Base-by-base conservation (phyloP, 2,329 filamentous ascomycete genomes). In the Microdochium trichocladiopsis region DNA sequence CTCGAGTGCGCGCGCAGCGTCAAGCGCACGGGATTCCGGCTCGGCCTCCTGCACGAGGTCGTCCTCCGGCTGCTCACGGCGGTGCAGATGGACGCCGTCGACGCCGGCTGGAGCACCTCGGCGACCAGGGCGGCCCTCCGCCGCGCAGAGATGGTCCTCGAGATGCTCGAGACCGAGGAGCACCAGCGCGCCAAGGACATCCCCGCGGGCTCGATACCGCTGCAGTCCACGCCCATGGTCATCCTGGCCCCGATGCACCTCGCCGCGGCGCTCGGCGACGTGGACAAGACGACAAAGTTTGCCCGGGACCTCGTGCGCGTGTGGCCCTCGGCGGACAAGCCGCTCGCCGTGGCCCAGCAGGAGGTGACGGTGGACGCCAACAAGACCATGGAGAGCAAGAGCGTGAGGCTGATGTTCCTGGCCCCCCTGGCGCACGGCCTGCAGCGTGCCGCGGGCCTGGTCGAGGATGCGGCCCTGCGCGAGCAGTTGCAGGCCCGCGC, bases 1-100 rank as follows among this genome's bases (percentile, higher is more conserved):
- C 70, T 83, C 56, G 76, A 82, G 55, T 74, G 73, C 58, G 72
- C 76, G 43, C 74, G 74, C 57, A 66, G 70, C 57, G 70, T 68
- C 51, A 63, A 69, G 25, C 66, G 68, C 61, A 82, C 80, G 2
- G 72, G 71, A 4, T 66, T 79, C 57, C 56, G 62, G 37, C 66
- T 83, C 24, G 61, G 71, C 47, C n/a, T n/a, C n/a, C 56, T 58
- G 16, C 68, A 67, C 52, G 73, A 78, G 60, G 66, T 63, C 53
- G 68, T 74, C 55, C 67, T 66, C 59, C 61, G 69, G 60, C 49
- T 73, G 33, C 58, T 78, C 56, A 59, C 62, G 50, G 66, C 56
- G 51, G 55, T 75, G 47, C 70, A 74, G 65, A 55, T 68, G 56
- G 73, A 70, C 61, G 75, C 78, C 47, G 57, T 72, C 52, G 59